Evolutionary conservation across 2,329 filamentous ascomycete species (phyloP).

Genomic region (Pseudogymnoascus verrucosus): DNA sequence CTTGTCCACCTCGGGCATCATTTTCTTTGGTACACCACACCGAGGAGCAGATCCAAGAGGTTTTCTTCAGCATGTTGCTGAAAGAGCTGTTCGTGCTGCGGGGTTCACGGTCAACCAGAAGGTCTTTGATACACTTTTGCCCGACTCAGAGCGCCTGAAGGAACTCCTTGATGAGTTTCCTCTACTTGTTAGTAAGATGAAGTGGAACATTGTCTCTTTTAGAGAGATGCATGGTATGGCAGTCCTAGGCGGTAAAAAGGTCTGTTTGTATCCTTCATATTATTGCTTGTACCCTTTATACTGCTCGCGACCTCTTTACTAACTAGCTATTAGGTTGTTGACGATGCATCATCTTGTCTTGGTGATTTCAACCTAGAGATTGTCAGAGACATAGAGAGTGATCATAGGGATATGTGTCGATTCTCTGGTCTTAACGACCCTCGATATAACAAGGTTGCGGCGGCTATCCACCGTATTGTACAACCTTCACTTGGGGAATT

Average conservation of each 20-base stretch:
- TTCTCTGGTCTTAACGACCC: neutral
- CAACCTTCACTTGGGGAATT: neutral
- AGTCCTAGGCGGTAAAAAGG: neutral
- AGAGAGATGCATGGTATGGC: neutral
- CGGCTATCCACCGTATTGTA: neutral
- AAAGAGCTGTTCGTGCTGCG: neutral
- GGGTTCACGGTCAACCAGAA: neutral
- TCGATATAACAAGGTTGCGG: neutral
- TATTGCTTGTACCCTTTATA: neutral
- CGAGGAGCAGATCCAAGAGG: neutral
- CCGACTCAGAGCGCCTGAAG: neutral
- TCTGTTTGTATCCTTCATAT: neutral
- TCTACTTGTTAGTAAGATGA: neutral
- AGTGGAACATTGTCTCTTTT: neutral
- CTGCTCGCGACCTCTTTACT: neutral
- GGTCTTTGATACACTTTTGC: neutral
- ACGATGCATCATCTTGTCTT: neutral
- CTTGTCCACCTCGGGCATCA: neutral
- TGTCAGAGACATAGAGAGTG: neutral
- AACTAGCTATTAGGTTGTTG: neutral
- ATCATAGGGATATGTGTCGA: neutral
- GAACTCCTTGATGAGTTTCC: neutral
- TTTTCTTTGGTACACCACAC: neutral
- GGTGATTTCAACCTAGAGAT: neutral
- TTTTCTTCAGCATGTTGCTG: neutral